phyloP scores from a whole-genome alignment of 495 filamentous ascomycete species.

The Talaromyces thailandensis region DNA sequence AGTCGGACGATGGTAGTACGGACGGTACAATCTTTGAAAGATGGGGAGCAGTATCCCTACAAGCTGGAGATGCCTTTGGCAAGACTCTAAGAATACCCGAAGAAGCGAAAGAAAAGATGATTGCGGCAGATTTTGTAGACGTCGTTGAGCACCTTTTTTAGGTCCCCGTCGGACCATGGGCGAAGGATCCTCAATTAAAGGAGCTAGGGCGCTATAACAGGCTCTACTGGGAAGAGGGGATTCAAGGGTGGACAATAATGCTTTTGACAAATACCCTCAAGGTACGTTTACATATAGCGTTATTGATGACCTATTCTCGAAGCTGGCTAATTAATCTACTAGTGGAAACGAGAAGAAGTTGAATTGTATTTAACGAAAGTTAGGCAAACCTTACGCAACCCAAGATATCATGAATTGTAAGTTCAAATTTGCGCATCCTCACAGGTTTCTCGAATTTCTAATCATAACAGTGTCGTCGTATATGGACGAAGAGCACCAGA shows the following conservation, averaged over 20 bases:
- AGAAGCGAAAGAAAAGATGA: slow-evolving; percentile 22
- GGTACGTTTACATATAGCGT: slow-evolving; percentile 15
- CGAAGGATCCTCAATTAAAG: slow-evolving; percentile 52
- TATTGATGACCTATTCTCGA: neutral
- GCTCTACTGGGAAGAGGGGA: slow-evolving; percentile 50
- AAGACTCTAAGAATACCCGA: slow-evolving; percentile 39
- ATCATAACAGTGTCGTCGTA: slow-evolving; percentile 12
- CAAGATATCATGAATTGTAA: slow-evolving; percentile 15
- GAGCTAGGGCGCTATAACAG: slow-evolving; percentile 54
- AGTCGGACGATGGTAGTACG: slow-evolving; percentile 42
- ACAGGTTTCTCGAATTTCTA: neutral
- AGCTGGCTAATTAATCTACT: slow-evolving; percentile 7
- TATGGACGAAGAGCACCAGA: slow-evolving; percentile 16
- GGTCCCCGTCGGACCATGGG: slow-evolving; percentile 60
- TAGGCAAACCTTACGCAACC: slow-evolving; percentile 14
- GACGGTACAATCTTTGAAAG: slow-evolving; percentile 18
- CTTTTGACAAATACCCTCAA: slow-evolving; percentile 49
- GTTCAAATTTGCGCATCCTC: neutral
- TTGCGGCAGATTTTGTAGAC: slow-evolving; percentile 48
- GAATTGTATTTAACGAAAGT: slow-evolving; percentile 16
- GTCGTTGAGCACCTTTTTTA: slow-evolving; percentile 50
- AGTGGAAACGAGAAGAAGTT: slow-evolving; percentile 21
- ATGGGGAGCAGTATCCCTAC: slow-evolving; percentile 41
- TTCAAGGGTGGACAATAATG: slow-evolving; percentile 46
- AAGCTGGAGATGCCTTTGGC: slow-evolving; percentile 40